Evolutionary conservation across 176 grass and related monocot genomes (phyloP).

Genomic region (Tuctoria greenei): DNA sequence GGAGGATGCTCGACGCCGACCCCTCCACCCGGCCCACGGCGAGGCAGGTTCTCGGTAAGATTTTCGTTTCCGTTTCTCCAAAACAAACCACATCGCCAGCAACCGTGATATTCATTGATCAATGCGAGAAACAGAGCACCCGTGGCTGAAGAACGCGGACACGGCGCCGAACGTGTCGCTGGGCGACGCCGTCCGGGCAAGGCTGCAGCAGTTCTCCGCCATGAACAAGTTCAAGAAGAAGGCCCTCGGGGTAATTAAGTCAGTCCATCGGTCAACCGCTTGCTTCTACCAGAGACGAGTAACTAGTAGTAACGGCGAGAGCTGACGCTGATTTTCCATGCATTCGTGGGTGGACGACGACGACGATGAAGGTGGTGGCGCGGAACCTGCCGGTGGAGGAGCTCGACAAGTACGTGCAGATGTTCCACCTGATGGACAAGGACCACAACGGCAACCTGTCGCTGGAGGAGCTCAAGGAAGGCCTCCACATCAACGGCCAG

Average conservation of each 20-base stretch:
- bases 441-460: conserved; percentile 75
- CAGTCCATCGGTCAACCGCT: neutral
- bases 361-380: conserved; percentile 55
- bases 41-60: conserved; percentile 62
- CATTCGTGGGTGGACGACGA: too few relatives aligned
- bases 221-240: conserved; percentile 95
- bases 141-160: conserved; percentile 75
- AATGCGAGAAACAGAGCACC: conserved; percentile 56
- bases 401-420: conserved; percentile 69
- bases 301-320: too few relatives aligned
- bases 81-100: neutral
- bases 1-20: conserved; percentile 68
- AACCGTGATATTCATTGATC: too few relatives aligned
- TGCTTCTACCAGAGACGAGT: too few relatives aligned
- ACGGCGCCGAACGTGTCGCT: conserved; percentile 61
- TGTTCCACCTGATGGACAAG: conserved; percentile 90
- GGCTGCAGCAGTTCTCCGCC: conserved; percentile 70
- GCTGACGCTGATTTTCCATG: too few relatives aligned
- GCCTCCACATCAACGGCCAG: conserved; percentile 60
- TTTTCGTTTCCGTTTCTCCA: neutral
- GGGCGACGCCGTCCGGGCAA: conserved; percentile 52
- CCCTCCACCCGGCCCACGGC: conserved; percentile 52
- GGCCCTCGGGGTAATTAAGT: conserved; percentile 43
- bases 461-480: conserved; percentile 80
- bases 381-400: conserved; percentile 71